phyloP scores from a whole-genome alignment of 2,329 filamentous ascomycete species.

The Cladosporium sp. region DNA sequence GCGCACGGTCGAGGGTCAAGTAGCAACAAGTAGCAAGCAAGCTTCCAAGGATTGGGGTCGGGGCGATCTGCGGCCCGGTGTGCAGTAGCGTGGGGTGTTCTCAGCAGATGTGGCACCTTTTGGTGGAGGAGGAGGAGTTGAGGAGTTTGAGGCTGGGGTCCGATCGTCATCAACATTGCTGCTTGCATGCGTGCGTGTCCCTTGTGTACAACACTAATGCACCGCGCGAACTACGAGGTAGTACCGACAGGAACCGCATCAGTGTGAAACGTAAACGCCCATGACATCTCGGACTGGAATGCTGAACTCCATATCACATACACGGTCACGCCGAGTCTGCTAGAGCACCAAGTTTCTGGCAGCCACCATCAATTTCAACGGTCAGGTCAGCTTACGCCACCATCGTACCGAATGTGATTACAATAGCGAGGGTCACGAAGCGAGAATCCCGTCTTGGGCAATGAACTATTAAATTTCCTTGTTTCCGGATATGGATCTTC shows the following conservation, averaged over 20 bases:
- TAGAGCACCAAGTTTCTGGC: not conserved
- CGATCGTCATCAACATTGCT: not conserved
- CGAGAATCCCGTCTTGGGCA: not conserved
- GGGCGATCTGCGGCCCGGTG: slow-evolving; percentile 1
- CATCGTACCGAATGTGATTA: slow-evolving; percentile 7
- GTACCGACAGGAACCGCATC: not conserved
- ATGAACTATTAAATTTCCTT: slow-evolving; percentile 1
- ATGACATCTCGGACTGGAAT: not conserved
- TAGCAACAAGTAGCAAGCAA: not conserved
- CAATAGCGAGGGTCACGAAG: slow-evolving; percentile 1
- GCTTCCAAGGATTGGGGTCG: slow-evolving; percentile 12
- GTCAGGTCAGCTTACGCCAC: slow-evolving; percentile 5
- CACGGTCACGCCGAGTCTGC: not conserved
- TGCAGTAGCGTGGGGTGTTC: slow-evolving; percentile 3
- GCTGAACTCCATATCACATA: not conserved
- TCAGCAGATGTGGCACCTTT: slow-evolving; percentile 5
- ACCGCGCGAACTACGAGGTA: not conserved
- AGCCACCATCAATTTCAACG: not conserved
- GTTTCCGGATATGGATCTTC: not conserved
- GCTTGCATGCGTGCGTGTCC: not conserved
- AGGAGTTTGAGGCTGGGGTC: not conserved
- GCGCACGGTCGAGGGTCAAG: not conserved
- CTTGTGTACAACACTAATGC: slow-evolving; percentile 12
- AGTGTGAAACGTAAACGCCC: not conserved
- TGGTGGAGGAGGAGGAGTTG: not conserved